phyloP scores from a whole-genome alignment of 345 rosid species.

The Eucalyptus viminalis region DNA sequence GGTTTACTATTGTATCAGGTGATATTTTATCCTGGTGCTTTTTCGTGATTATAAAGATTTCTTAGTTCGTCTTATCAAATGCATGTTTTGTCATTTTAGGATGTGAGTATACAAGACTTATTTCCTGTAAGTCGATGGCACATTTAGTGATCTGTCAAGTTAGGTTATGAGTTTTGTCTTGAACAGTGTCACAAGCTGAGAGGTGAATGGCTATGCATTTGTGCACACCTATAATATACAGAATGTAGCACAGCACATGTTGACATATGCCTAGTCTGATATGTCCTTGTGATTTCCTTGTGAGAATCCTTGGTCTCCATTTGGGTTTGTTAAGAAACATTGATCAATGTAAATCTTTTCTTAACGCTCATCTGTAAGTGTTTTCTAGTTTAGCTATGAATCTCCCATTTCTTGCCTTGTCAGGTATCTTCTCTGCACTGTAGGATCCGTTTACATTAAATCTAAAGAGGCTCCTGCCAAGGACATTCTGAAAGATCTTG shows the following conservation, averaged over 20 bases:
- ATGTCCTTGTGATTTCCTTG: not conserved
- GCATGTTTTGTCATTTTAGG: not conserved
- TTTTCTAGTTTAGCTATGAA: not conserved
- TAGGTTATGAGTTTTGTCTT: not conserved
- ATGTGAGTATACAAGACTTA: not conserved
- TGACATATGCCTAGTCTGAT: not conserved
- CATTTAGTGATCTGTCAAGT: not conserved
- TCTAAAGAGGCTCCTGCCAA: slow-evolving; percentile 98
- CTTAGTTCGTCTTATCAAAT: not conserved
- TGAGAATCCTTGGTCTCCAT: not conserved
- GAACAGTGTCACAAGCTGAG: not conserved
- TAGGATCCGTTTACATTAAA: slow-evolving; percentile 92
- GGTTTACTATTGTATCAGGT: not conserved
- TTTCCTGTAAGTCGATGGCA: not conserved
- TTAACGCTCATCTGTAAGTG: not conserved
- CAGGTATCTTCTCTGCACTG: slow-evolving; percentile 96
- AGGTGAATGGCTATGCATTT: not conserved
- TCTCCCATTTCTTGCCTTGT: not conserved
- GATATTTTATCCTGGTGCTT: not conserved
- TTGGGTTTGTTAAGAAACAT: not conserved
- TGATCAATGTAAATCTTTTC: not conserved
- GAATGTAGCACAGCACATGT: not conserved
- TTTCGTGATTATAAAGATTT: not conserved
- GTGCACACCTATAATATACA: not conserved
- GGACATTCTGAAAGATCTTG: slow-evolving; percentile 97